Conservation (phyloP, 495 filamentous ascomycete genomes). For the Penicillium cinerascens region DNA sequence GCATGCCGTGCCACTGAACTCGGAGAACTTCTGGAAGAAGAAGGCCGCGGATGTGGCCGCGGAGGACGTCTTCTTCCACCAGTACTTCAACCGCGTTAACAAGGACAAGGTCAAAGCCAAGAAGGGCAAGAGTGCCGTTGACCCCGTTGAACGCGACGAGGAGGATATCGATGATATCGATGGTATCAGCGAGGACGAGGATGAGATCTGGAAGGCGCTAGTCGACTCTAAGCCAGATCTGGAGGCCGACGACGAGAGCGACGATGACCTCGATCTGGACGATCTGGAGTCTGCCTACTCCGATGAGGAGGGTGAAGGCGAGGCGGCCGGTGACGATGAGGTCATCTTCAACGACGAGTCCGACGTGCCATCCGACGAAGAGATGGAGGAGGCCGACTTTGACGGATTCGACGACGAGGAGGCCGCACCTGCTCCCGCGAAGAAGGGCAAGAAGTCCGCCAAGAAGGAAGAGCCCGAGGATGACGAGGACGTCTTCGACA, state of each 20-base stretch:
- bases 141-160: conserved; percentile 22
- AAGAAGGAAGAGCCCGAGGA: conserved; percentile 40
- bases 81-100: conserved; percentile 81
- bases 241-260: conserved; percentile 63
- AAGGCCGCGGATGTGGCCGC: conserved; percentile 78
- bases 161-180: conserved; percentile 30
- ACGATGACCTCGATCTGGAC: conserved; percentile 61
- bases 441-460: conserved; percentile 39
- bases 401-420: conserved; percentile 42
- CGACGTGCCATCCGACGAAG: conserved; percentile 44
- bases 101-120: conserved; percentile 65
- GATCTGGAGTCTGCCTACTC: conserved; percentile 58
- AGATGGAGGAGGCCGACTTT: conserved; percentile 38
- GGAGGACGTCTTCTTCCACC: conserved; percentile 97
- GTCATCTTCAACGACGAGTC: conserved; percentile 49
- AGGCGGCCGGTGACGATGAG: conserved; percentile 49
- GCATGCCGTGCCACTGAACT: conserved; percentile 61
- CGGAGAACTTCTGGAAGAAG: conserved; percentile 87
- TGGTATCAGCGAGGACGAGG: conserved; percentile 47
- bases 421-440: conserved; percentile 20
- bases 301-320: conserved; percentile 47
- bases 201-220: conserved; percentile 90
- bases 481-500: conserved; percentile 48
- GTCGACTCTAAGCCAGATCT: conserved; percentile 76
- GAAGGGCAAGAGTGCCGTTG: conserved; percentile 45